Evolutionary conservation across 2,329 filamentous ascomycete genomes (phyloP), one percentile per base, ranked within the genome.

Genomic region (Microascus cirrosus): DNA sequence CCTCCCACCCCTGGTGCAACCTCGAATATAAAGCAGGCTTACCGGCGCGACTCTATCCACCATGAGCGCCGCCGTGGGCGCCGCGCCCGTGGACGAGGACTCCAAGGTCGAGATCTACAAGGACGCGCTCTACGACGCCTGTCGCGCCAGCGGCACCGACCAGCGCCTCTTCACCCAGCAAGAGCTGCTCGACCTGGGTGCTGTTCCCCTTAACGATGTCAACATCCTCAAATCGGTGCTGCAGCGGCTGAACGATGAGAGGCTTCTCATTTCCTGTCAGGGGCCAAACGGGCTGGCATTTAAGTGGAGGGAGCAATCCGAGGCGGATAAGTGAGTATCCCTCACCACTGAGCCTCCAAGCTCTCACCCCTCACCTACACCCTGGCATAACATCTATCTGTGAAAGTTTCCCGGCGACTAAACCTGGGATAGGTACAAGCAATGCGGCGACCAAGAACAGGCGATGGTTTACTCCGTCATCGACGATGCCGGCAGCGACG

Each of bases 381-480:
- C 28, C 28, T 32, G 28, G 4, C 8, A 4, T 32, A 4, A 8
- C 8, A 32, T 54, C 34, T 20, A 35, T 45, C 39, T 20, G 53
- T 20, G 7, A 48, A 48, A 45, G 18, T 12, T 45, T 12, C 39
- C 18, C 52, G 36, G 15, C 58, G 57, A 53, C 58, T 56, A 58
- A 58, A 48, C 36, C 32, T 62, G 63, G 57, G n/a, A 56, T 61
- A 84, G 81, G 64, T 85, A 84, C 69, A 80, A 79, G 62, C 74
- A 76, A 60, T 79, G 84, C 61, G 73, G 76, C 53, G 82, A 83
- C 60, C 84, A 93, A 66, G 93, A 97, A 64, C 82, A 86, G 72
- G 82, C 84, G 67, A 80, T 96, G 67, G 87, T 97, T 28, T 97
- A 95, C 78, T 84, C 85, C 63, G 83, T 90, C 65, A 93, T 99